Percentiles rank a stretch among this genome's conserved stretches.
phyloP scores from a whole-genome alignment of 306 rosid genomes.

The Trifolium fragiferum region DNA sequence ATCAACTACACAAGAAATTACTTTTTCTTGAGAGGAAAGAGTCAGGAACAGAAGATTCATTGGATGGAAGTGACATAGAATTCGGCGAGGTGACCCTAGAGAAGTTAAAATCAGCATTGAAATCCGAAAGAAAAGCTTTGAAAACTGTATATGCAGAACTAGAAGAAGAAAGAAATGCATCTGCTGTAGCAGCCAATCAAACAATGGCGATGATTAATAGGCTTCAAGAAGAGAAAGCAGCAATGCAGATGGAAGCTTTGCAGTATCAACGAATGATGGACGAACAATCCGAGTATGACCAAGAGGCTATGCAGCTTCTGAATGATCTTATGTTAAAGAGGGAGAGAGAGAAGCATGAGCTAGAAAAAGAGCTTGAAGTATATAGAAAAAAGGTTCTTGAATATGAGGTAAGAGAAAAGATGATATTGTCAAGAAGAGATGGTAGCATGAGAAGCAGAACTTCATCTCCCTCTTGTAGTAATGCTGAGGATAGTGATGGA shows the following conservation, averaged over 20 bases:
- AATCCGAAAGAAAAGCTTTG: constrained; percentile 74
- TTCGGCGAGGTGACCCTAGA: constrained; percentile 62
- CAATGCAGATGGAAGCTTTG: constrained; percentile 99
- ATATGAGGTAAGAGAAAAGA: constrained; percentile 72
- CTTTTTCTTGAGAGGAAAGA: constrained; percentile 76
- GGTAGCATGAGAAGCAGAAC: constrained; percentile 70
- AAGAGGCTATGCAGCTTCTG: constrained; percentile 91
- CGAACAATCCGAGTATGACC: constrained; percentile 96
- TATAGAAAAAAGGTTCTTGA: constrained; percentile 78
- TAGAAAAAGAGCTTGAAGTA: constrained; percentile 77
- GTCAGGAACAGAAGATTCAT: constrained; percentile 73
- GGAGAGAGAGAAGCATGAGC: constrained; percentile 89
- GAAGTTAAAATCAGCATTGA: constrained; percentile 69
- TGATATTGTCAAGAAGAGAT: constrained; percentile 60
- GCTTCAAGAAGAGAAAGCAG: constrained; percentile 97
- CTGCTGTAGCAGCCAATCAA: constrained; percentile 91
- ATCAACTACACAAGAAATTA: constrained; percentile 68
- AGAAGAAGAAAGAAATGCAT: constrained; percentile 98
- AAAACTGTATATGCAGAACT: constrained; percentile 76
- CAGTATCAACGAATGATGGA: constrained; percentile 99
- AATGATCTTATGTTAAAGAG: constrained; percentile 87
- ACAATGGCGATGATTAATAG: constrained; percentile 99
- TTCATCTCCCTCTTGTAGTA: constrained; percentile 77
- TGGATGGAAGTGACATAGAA: constrained; percentile 86
- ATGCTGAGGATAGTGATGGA: constrained; percentile 85